Evolutionary conservation across 805 yeast species (phyloP), one percentile per base, ranked within the genome.

Genomic region (Metschnikowia reukaufii): DNA sequence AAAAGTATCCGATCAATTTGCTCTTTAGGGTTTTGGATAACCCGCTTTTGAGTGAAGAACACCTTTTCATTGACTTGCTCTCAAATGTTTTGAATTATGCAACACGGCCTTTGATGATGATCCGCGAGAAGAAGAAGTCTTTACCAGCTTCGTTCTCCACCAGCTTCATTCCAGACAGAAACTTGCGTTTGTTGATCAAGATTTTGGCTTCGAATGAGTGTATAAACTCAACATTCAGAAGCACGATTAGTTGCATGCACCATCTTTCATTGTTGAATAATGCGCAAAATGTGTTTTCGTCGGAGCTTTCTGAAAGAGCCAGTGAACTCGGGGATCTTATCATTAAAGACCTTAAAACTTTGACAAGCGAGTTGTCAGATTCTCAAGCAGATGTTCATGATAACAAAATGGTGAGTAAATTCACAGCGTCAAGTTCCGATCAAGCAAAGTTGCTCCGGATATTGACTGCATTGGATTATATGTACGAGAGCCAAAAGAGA

Each of bases 401-500:
- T 21, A 72, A 81, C 23, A 80, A 77, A 20, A 67, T 82, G 2
- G 72, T 90, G 49, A 67, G 79, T 21, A 81, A 80, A 55, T 88
- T 91, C 59, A 86, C 94, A 2, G 79, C 88, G 0, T 80, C 90
- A 1, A 81, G 86, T 35, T 86, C 96, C 0, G 90, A 86, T 50
- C 98, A 94, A 62, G 87, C 97, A 6, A 90, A 89, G 58, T 66
- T 94, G n/a, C 70, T 92, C 45, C 76, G 96, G 42, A 83, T 89
- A 2, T 72, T 91, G 50, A 90, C 97, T 0, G 96, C 97, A 0
- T 74, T 91, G 48, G 97, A 91, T 58, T 88, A 85, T 56, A 72
- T 91, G 60, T 86, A 80, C 63, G 88, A 83, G 43, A 60, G 72
- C 0, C 58, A 58, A 36, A 40, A 39, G 15, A 54, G 54, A 36